Percentiles rank a stretch among this genome's conserved stretches.
Evolutionary conservation across 306 rosid genomes (phyloP).

Genomic region (Trichosanthes cucumerina): DNA sequence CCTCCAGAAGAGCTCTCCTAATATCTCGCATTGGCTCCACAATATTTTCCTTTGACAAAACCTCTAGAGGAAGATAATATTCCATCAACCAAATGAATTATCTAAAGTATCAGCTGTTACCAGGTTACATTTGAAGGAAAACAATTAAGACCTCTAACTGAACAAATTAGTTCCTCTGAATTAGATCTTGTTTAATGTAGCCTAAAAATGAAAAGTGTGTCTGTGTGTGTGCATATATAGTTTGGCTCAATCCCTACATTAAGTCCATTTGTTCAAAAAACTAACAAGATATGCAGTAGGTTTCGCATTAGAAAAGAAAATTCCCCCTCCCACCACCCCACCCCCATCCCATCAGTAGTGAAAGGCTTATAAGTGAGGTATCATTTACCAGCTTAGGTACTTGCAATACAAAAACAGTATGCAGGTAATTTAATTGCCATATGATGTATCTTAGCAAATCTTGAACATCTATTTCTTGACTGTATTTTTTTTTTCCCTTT

Average conservation of each 20-base stretch:
- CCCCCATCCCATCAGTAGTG: neutral
- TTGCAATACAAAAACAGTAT: neutral
- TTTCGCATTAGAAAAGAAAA: neutral
- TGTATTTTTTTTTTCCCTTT: neutral
- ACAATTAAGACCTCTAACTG: neutral
- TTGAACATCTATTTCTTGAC: neutral
- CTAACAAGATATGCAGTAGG: neutral
- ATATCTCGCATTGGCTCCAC: conserved; percentile 98
- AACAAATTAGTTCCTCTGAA: neutral
- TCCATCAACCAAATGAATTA: neutral
- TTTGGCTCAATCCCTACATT: neutral
- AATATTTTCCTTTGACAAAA: conserved; percentile 86
- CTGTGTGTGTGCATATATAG: neutral
- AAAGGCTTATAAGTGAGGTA: neutral
- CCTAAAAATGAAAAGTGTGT: neutral
- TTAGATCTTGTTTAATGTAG: neutral
- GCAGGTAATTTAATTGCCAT: neutral
- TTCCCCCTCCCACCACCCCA: neutral
- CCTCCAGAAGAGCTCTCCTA: conserved; percentile 94
- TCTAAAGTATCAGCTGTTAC: neutral
- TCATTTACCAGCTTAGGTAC: neutral
- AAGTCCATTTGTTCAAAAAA: neutral
- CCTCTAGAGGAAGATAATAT: conserved; percentile 41
- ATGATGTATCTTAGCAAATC: neutral
- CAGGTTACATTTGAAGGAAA: neutral